These are phyloP conservation scores for Chytriomyces sp. DNA, from an alignment of 192 early-diverging fungal species.

Conservation along the genomic window DNA sequence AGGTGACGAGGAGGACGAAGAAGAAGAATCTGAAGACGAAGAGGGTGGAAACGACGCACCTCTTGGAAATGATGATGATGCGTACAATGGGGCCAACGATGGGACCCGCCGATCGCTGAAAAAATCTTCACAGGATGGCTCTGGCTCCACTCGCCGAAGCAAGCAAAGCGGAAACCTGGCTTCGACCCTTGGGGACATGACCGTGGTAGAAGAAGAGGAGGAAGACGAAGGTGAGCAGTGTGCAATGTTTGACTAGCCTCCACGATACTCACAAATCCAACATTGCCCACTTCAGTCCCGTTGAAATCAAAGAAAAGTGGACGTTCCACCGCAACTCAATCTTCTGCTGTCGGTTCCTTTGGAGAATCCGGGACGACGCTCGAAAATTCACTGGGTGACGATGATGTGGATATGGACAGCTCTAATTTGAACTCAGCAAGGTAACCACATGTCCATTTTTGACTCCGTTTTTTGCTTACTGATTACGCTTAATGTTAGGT, in stretches of 20 bases:
- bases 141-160: background rate
- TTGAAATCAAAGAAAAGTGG: background rate
- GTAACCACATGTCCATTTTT: too few relatives aligned
- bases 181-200: conserved; percentile 2
- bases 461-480: too few relatives aligned
- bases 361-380: conserved; percentile 7
- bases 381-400: background rate
- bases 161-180: background rate
- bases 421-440: background rate
- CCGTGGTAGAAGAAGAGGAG: conserved; percentile 12
- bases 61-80: conserved; percentile 1
- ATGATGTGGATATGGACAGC: conserved; percentile 16
- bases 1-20: conserved; percentile 32
- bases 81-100: background rate
- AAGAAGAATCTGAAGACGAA: conserved; percentile 28
- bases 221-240: conserved; percentile 16
- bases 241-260: too few relatives aligned
- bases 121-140: too few relatives aligned
- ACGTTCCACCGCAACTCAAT: conserved; percentile 7
- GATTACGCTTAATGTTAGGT: conserved; percentile 5
- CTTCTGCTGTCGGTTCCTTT: conserved; percentile 27
- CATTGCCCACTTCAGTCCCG: background rate
- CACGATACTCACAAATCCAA: too few relatives aligned
- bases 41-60: conserved; percentile 10
- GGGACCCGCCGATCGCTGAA: background rate